Conservation (phyloP, 2,329 filamentous ascomycete genomes). For the Nemania bipapillata region DNA sequence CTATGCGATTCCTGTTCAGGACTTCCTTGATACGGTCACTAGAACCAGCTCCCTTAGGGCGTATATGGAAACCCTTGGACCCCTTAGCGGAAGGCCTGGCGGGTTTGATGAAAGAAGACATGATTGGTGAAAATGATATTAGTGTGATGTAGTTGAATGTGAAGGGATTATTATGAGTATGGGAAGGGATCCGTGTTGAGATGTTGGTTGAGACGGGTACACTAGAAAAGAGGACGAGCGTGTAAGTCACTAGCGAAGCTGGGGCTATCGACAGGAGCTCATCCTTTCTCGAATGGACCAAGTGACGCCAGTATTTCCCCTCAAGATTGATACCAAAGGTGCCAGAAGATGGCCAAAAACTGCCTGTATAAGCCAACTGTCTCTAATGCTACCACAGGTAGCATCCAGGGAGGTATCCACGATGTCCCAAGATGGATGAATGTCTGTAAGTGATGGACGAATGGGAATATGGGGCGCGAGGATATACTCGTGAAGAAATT, state of each 20-base stretch:
- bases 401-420: not conserved
- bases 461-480: conserved; percentile 23
- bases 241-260: conserved; percentile 25
- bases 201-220: conserved; percentile 7
- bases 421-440: not conserved
- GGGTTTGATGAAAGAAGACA: conserved; percentile 62
- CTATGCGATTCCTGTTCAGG: conserved; percentile 46
- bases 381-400: not conserved
- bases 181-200: not conserved
- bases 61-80: conserved; percentile 54
- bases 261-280: conserved; percentile 3
- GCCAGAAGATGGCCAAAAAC: not conserved
- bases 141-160: not conserved
- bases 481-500: conserved; percentile 35
- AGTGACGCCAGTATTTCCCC: not conserved
- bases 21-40: conserved; percentile 63
- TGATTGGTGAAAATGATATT: conserved; percentile 49
- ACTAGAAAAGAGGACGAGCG: conserved; percentile 1
- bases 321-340: not conserved
- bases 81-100: conserved; percentile 47
- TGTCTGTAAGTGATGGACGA: conserved; percentile 31
- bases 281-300: conserved; percentile 15
- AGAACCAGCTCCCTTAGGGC: conserved; percentile 59
- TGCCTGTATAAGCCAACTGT: not conserved
- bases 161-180: not conserved